Percentiles rank a stretch among this genome's conserved stretches.
Evolutionary conservation across 2,329 filamentous ascomycete species (phyloP).

Genomic region (Hypomyces rosellus): DNA sequence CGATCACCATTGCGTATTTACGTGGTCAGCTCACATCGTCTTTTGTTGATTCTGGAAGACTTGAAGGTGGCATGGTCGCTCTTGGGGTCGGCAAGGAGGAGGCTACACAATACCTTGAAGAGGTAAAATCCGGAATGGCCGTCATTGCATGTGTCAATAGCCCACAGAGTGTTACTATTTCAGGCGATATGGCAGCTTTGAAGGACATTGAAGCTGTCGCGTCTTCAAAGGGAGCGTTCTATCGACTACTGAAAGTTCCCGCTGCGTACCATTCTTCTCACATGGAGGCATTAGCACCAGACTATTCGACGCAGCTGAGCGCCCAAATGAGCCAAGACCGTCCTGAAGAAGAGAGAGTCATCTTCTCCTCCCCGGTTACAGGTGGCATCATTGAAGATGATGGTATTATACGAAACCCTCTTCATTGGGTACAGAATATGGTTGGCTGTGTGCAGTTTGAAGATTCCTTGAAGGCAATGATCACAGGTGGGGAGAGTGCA

Average conservation of each 20-base stretch:
- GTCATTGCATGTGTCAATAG: conserved; percentile 21
- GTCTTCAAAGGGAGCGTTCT: conserved; percentile 23
- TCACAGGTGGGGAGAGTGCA: neutral
- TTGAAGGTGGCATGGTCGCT: conserved; percentile 17
- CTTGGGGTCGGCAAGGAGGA: conserved; percentile 16
- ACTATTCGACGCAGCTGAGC: conserved; percentile 11
- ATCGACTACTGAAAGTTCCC: conserved; percentile 33
- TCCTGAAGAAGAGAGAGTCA: conserved; percentile 7
- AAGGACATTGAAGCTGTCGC: conserved; percentile 16
- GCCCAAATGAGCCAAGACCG: neutral
- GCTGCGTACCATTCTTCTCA: conserved; percentile 45
- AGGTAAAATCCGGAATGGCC: conserved; percentile 14
- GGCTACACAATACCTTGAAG: neutral
- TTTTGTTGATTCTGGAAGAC: neutral
- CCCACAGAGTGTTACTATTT: conserved; percentile 19
- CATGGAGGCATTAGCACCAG: conserved; percentile 27
- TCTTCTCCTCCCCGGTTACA: conserved; percentile 25
- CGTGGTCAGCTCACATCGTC: neutral
- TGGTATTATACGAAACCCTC: neutral
- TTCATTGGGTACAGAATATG: conserved; percentile 23
- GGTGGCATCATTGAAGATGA: conserved; percentile 8
- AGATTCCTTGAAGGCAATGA: neutral
- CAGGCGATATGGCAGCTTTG: conserved; percentile 24
- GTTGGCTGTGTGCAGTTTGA: conserved; percentile 16
- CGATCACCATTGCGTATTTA: neutral